Evolutionary conservation across 1,284 basidiomycete species (phyloP), one percentile per base, ranked within the genome.

Genomic region (Pyrrhoderma noxium): DNA sequence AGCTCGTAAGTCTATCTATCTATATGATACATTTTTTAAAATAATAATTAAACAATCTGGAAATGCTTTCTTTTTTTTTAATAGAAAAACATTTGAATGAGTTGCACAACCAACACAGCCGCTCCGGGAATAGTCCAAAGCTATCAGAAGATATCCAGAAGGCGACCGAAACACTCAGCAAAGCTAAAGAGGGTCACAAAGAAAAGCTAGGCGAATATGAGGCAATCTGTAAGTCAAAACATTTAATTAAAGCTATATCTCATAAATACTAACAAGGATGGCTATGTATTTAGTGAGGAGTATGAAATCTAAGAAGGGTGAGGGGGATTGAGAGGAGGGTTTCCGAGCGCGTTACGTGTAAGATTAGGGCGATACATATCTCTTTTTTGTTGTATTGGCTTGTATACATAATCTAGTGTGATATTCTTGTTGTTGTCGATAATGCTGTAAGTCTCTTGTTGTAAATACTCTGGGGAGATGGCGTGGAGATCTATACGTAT

Each of bases 281-380:
- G n/a, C n/a, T n/a, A n/a, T n/a, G n/a, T n/a, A n/a, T n/a, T n/a
- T n/a, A 53, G 52, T 49, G 9, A 23, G 34, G 27, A 34, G 42
- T 39, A 49, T 49, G 52, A 49, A 53, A 27, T 2, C 11, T 8
- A 49, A 42, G 18, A 21, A 36, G 8, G 8, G 34, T 1, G 41
- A 49, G 1, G 37, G 23, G 38, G 22, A 53, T 14, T n/a, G n/a
- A n/a, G n/a, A n/a, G n/a, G n/a, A n/a, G n/a, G n/a, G n/a, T n/a
- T n/a, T n/a, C n/a, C n/a, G n/a, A n/a, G n/a, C n/a, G n/a, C 46
- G 36, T 31, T 53, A 53, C 38, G 52, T 53, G 22, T 53, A 41
- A 39, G 27, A 19, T 23, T 38, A 18, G 14, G n/a, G 5, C 38
- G 38, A 7, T 21, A 21, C n/a, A 21, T 25, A 3, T 13, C 22